Base-by-base conservation (phyloP, 78 protist species). In the Dictyostelium brefeldianum region DNA sequence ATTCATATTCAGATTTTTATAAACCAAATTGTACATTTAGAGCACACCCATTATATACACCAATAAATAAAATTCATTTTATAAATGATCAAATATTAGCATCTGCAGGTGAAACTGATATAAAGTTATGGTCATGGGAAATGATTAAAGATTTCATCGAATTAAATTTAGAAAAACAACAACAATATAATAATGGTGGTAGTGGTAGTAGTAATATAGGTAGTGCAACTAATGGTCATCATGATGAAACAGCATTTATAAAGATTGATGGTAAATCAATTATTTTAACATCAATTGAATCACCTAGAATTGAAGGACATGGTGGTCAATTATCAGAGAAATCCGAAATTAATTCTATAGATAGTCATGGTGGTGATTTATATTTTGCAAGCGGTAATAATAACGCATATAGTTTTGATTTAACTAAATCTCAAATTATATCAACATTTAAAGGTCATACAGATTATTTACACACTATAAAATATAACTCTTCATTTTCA, bases 351-450 rank as follows among this genome's bases (percentile, higher is more conserved):
- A 85, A 85, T 64, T 41, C 70, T 12, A 36, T 85, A 5, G 92
- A 85, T 64, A 64, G 54, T 27, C 73, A 77, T 29, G 81, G 74
- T 77, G 48, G 69, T 29, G 4, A 9, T 9, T 27, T 85, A 27
- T 85, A 64, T 36, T 41, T 85, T 57, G 92, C 73, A 47, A 57
- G 84, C 64, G 92, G 92, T n/a, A 64, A 84, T 47, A 31, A 69
- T 29, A 85, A 85, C 64, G 83, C 78, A 2, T 85, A 85, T 51
- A 47, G 84, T 29, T 85, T 36, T 15, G 92, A 85, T 64, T 29
- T 85, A 18, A 47, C 14, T 2, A 31, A 15, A 29, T 8, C 5
- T 18, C 46, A 77, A 54, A 48, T 47, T 7, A 8, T 85, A 18
- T 17, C 77, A 4, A 31, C 53, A 0, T 77, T 47, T 50, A 22